Conservation (phyloP, 2,329 filamentous ascomycete genomes). For the Daldinia sp. region DNA sequence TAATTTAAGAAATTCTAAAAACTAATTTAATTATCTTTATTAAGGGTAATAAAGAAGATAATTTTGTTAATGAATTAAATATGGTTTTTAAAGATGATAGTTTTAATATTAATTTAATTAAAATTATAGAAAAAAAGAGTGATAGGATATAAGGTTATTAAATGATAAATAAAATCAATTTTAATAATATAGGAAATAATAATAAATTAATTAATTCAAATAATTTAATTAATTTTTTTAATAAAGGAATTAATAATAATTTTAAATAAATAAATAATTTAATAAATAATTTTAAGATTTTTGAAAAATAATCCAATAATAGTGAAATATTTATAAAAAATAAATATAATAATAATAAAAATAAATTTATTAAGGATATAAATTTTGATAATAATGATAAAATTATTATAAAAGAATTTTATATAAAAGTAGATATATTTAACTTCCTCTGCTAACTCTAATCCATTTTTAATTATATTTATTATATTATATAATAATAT, state of each 20-base stretch:
- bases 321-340: no score
- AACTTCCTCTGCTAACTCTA: background rate
- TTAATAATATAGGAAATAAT: background rate
- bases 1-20: no score
- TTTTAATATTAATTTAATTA: background rate
- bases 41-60: background rate
- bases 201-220: no score
- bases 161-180: background rate
- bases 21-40: no score
- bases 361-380: background rate
- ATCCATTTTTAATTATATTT: background rate
- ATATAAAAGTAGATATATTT: no score
- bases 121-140: background rate
- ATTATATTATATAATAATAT: background rate
- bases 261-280: background rate
- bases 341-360: background rate
- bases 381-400: background rate
- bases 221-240: no score
- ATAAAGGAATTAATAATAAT: no score
- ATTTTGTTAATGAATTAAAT: background rate
- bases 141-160: background rate
- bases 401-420: background rate
- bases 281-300: background rate
- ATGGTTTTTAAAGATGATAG: background rate
- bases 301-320: no score